Percentiles rank a stretch among this genome's conserved stretches.
Evolutionary conservation across 1,139 yeast species (phyloP).

Genomic region (Kluyveromyces sp.): DNA sequence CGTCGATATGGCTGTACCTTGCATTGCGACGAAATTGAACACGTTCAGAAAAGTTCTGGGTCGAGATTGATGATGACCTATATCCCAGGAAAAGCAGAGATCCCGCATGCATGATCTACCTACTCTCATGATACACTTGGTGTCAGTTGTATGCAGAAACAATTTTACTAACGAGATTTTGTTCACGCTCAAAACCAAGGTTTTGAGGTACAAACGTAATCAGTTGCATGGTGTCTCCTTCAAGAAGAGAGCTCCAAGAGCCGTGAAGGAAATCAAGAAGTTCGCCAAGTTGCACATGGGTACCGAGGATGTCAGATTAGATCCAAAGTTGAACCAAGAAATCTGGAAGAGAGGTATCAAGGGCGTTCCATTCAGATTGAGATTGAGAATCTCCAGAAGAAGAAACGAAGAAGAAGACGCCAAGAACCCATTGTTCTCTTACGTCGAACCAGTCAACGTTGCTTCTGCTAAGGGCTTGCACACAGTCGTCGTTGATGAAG

Average conservation of each 20-base stretch:
- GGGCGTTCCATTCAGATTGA: conserved; percentile 97
- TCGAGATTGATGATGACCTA: no score
- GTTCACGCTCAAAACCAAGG: neutral
- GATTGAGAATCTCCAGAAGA: conserved; percentile 99
- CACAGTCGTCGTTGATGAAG: conserved; percentile 94
- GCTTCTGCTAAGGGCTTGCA: conserved; percentile 95
- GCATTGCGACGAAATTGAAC: no score
- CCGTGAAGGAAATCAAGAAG: conserved; percentile 98
- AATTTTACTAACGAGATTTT: neutral
- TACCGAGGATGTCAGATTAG: conserved; percentile 97
- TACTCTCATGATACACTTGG: no score
- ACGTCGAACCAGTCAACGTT: conserved; percentile 95
- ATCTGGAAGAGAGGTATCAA: conserved; percentile 99
- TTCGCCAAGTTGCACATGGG: conserved; percentile 99
- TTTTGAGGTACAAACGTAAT: conserved; percentile 10
- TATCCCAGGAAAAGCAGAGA: no score
- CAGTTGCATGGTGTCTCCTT: conserved; percentile 96
- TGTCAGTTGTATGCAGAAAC: no score
- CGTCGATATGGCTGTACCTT: no score
- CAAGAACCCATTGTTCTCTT: conserved; percentile 95
- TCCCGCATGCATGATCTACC: no score
- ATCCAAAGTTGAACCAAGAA: conserved; percentile 97
- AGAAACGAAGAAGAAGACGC: conserved; percentile 99
- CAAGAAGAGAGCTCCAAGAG: conserved; percentile 99
- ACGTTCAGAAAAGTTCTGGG: no score